These are phyloP conservation scores for Cylindrodendrum hubeiense DNA, from an alignment of 2,329 filamentous ascomycete genomes.

Conservation along the genomic window DNA sequence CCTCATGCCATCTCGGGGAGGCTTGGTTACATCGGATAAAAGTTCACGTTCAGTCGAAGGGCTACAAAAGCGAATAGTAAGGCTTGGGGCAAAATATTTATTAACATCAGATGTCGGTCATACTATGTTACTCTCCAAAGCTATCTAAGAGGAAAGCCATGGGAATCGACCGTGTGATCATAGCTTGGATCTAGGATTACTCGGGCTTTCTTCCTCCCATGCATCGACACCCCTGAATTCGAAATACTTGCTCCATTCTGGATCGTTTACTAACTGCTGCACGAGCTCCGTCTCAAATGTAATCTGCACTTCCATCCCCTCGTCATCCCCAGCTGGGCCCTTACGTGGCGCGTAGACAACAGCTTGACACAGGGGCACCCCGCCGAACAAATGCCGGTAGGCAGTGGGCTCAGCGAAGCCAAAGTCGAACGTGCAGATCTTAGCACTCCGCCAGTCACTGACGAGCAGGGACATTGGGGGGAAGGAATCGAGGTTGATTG, in stretches of 20 bases:
- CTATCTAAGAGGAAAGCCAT: background rate
- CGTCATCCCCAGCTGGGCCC: conserved; percentile 46
- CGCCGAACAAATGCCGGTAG: conserved; percentile 49
- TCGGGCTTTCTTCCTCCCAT: conserved; percentile 7
- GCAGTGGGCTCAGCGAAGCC: conserved; percentile 50
- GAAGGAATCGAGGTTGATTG: conserved; percentile 49
- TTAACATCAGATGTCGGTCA: too few species aligned
- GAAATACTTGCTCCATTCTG: conserved; percentile 52
- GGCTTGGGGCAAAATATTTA: background rate
- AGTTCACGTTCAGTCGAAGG: too few species aligned
- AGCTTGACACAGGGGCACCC: conserved; percentile 41
- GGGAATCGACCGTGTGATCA: background rate
- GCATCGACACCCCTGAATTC: conserved; percentile 52
- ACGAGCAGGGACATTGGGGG: conserved; percentile 51
- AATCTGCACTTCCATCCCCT: conserved; percentile 51
- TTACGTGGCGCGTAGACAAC: conserved; percentile 49
- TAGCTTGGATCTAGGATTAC: conserved; percentile 9
- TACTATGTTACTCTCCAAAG: background rate
- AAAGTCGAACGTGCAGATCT: conserved; percentile 47
- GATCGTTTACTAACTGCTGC: conserved; percentile 47
- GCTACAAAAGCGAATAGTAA: background rate
- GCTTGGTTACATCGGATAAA: too few species aligned
- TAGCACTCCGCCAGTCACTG: conserved; percentile 51
- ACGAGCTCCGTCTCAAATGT: conserved; percentile 49
- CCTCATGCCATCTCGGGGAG: too few species aligned